Conservation (phyloP, 306 rosid species). For the Trifolium fragiferum region DNA sequence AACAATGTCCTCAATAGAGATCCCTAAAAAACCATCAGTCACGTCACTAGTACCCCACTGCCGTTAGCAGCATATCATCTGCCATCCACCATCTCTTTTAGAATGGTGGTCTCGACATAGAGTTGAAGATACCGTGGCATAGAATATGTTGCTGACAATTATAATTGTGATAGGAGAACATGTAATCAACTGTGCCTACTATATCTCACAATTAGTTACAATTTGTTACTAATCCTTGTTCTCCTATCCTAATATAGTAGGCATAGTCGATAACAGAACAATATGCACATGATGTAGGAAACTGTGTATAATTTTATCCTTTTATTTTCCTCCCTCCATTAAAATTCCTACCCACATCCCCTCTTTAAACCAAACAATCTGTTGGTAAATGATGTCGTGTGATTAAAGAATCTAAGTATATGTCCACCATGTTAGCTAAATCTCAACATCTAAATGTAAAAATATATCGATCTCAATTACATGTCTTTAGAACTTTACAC, state of each 20-base stretch:
- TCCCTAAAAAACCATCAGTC: background rate
- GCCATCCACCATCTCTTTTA: background rate
- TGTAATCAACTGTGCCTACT: no score
- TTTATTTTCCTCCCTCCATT: background rate
- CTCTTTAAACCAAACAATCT: background rate
- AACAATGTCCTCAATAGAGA: background rate
- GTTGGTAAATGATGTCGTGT: background rate
- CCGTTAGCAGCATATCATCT: background rate
- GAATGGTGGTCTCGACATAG: background rate
- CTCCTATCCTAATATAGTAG: no score
- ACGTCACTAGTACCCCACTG: background rate
- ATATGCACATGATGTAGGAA: background rate
- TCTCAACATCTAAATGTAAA: conserved; percentile 6
- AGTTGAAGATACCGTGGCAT: background rate
- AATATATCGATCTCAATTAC: conserved; percentile 9
- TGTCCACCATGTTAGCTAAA: background rate
- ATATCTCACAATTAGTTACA: no score
- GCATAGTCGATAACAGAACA: background rate
- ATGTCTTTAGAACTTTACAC: background rate
- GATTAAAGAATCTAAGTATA: background rate
- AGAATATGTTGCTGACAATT: background rate
- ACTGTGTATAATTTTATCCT: background rate
- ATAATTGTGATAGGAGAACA: conserved; percentile 8
- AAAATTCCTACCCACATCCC: background rate
- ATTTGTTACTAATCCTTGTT: no score